Conservation (phyloP, 495 filamentous ascomycete genomes). For the Pyrenula massariospora region DNA sequence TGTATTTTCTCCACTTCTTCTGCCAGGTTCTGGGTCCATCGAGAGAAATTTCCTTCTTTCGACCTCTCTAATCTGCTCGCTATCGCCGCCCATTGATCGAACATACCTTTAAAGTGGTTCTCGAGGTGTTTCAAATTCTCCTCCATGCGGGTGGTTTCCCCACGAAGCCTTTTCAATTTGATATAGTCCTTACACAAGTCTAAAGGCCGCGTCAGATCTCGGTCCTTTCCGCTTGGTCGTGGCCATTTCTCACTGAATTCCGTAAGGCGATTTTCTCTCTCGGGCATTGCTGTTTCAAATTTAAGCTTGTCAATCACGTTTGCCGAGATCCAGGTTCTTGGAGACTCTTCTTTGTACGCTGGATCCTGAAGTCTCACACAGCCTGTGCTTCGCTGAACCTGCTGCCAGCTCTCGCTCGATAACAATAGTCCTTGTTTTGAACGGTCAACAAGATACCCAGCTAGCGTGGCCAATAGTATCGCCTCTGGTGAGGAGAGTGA, state of each 20-base stretch:
- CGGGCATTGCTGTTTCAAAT: slow-evolving; percentile 44
- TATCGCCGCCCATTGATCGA: background rate
- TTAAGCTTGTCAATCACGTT: slow-evolving; percentile 64
- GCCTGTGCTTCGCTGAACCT: slow-evolving; percentile 30
- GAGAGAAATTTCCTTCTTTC: background rate
- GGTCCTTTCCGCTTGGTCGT: slow-evolving; percentile 9
- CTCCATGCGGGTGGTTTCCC: background rate
- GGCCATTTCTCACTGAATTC: slow-evolving; percentile 31
- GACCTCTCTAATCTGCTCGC: no score
- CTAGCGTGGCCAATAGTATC: slow-evolving; percentile 51
- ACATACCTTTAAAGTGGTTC: background rate
- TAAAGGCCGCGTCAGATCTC: background rate
- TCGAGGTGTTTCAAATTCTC: background rate
- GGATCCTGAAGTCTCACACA: slow-evolving; percentile 18
- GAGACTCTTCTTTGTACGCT: slow-evolving; percentile 27
- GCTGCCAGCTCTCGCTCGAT: slow-evolving; percentile 39
- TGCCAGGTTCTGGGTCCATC: background rate
- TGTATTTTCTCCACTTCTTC: background rate
- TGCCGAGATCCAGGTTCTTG: slow-evolving; percentile 21
- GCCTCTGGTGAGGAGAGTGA: slow-evolving; percentile 42
- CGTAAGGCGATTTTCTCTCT: slow-evolving; percentile 35
- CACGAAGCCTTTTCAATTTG: background rate
- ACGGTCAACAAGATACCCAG: slow-evolving; percentile 72
- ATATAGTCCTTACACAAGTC: background rate
- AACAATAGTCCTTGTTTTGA: slow-evolving; percentile 70